phyloP scores from a whole-genome alignment of 73 alveolate species.

The Paraurostyla sp. region DNA sequence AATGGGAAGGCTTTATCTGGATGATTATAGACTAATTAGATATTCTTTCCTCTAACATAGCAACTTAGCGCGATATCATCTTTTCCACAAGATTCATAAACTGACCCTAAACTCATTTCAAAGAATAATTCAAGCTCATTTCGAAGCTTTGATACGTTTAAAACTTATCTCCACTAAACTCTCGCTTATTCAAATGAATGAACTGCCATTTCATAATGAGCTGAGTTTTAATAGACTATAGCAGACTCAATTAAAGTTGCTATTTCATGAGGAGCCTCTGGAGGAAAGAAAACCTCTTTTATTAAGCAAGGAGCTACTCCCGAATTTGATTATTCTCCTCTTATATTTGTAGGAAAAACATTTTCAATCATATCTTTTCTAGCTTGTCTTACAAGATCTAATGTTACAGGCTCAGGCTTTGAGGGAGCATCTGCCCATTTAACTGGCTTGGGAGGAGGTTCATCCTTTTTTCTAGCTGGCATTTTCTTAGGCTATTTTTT shows the following conservation, averaged over 20 bases:
- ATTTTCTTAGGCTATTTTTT: slow-evolving; percentile 70
- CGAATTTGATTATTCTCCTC: slow-evolving; percentile 81
- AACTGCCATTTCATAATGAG: slow-evolving; percentile 86
- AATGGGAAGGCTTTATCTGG: slow-evolving; percentile 97
- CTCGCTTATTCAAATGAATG: slow-evolving; percentile 87
- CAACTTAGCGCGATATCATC: slow-evolving; percentile 94
- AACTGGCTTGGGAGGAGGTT: slow-evolving; percentile 83
- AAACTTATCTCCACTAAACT: slow-evolving; percentile 58
- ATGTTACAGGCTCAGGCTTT: slow-evolving; percentile 68
- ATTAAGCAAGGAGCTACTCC: slow-evolving; percentile 90
- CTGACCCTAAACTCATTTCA: slow-evolving; percentile 91
- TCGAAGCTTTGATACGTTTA: slow-evolving; percentile 54
- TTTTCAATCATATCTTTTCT: slow-evolving; percentile 75
- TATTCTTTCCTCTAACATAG: slow-evolving; percentile 88
- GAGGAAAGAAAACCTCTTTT: slow-evolving; percentile 91
- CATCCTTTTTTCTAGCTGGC: slow-evolving; percentile 82
- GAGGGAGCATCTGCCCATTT: slow-evolving; percentile 80
- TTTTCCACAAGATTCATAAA: slow-evolving; percentile 94
- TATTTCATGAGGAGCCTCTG: slow-evolving; percentile 88
- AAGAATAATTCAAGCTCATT: slow-evolving; percentile 87
- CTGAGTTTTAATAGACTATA: slow-evolving; percentile 81
- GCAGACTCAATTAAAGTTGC: slow-evolving; percentile 89
- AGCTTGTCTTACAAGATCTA: slow-evolving; percentile 64
- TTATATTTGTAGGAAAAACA: slow-evolving; percentile 78
- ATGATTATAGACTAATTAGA: slow-evolving; percentile 90